A percentile compares a stretch with the other conserved stretches of the same genome.
These are phyloP conservation scores for Gaertneriomyces sp. DNA, from an alignment of 192 early-diverging fungal genomes.

Conservation along the genomic window DNA sequence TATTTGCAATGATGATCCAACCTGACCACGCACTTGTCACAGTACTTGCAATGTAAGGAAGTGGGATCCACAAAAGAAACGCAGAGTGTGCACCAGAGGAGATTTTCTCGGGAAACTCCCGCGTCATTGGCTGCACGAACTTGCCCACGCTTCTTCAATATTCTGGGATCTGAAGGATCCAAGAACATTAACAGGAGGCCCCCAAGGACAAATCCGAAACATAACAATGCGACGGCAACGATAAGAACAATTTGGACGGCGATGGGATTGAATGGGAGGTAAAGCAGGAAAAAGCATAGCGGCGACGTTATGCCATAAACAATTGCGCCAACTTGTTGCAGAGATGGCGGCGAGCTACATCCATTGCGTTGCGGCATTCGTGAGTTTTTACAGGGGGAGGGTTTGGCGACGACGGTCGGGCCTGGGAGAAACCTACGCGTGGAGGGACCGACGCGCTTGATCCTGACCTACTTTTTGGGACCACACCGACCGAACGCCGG, in stretches of 20 bases:
- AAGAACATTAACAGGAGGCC: slow-evolving; percentile 21
- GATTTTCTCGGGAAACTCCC: neutral
- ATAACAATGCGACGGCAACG: neutral
- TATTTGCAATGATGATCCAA: slow-evolving; percentile 55
- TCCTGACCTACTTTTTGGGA: too few relatives aligned
- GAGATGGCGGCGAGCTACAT: slow-evolving; percentile 9
- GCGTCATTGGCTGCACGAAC: neutral
- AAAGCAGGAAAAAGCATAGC: slow-evolving; percentile 2
- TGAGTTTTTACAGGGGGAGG: too few relatives aligned
- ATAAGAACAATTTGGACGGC: neutral
- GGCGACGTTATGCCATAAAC: slow-evolving; percentile 9
- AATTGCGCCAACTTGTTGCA: neutral
- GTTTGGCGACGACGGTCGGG: too few relatives aligned
- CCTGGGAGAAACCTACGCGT: too few relatives aligned
- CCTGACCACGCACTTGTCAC: slow-evolving; percentile 46
- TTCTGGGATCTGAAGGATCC: slow-evolving; percentile 29
- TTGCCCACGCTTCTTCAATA: neutral
- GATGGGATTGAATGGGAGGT: neutral
- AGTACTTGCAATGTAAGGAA: slow-evolving; percentile 51
- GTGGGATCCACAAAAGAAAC: slow-evolving; percentile 1
- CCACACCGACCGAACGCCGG: too few relatives aligned
- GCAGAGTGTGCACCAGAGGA: neutral
- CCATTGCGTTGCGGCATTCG: slow-evolving; percentile 14
- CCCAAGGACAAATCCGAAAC: neutral
- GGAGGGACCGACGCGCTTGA: too few relatives aligned